Evolutionary conservation across 1,284 basidiomycete species (phyloP).

Genomic region (Cutaneotrichosporon cavernicola): DNA sequence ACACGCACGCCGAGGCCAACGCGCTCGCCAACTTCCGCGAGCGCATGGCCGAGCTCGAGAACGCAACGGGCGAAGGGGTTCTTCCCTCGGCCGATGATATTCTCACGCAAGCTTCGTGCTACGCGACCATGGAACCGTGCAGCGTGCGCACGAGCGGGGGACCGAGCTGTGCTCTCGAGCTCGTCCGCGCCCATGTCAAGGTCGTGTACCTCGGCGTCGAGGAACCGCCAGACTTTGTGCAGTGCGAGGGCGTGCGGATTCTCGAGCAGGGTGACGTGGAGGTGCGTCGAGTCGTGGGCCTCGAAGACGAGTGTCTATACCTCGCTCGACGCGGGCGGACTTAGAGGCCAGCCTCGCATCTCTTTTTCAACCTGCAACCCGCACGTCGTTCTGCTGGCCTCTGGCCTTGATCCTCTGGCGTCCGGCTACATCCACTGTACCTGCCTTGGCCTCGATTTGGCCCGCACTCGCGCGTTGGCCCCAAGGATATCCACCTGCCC

Average conservation of each 20-base stretch:
- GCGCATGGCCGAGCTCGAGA: conserved; percentile 17
- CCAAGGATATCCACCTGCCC: no score
- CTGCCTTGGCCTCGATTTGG: neutral
- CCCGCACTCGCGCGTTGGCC: neutral
- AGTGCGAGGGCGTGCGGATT: conserved; percentile 80
- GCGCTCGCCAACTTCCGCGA: conserved; percentile 72
- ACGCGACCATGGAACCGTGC: conserved; percentile 97
- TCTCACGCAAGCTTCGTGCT: conserved; percentile 56
- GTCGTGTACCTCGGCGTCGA: conserved; percentile 85
- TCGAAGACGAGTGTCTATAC: conserved; percentile 68
- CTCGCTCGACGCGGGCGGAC: conserved; percentile 63
- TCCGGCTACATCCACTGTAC: no score
- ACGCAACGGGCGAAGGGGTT: neutral
- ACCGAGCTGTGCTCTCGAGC: conserved; percentile 78
- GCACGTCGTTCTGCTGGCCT: no score
- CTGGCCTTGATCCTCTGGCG: no score
- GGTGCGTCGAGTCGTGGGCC: conserved; percentile 69
- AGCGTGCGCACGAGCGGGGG: conserved; percentile 85
- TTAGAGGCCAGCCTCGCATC: neutral
- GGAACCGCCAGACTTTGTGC: conserved; percentile 93
- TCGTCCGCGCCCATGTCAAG: conserved; percentile 69
- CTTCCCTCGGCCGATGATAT: conserved; percentile 22
- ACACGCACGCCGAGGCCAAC: conserved; percentile 97
- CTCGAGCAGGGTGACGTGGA: conserved; percentile 72
- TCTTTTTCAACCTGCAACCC: no score